Evolutionary conservation across 805 yeast genomes (phyloP).

Genomic region (Wickerhamomyces pijperi): DNA sequence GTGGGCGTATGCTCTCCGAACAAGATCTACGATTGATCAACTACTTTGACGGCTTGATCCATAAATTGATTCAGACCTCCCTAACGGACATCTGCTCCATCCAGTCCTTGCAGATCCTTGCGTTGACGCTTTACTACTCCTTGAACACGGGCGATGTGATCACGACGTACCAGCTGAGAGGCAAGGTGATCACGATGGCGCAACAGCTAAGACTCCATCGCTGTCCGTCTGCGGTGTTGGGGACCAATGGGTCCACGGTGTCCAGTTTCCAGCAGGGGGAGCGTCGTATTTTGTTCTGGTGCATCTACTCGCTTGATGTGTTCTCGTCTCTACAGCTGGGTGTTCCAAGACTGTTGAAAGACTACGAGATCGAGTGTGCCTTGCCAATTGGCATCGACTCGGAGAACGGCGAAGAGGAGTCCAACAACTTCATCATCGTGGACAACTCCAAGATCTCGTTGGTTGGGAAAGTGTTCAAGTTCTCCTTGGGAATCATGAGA

Average conservation of each 20-base stretch:
- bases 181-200: constrained; percentile 69
- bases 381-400: constrained; percentile 49
- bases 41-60: constrained; percentile 50
- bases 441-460: constrained; percentile 48
- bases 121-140: constrained; percentile 62
- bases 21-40: constrained; percentile 22
- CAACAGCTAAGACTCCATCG: constrained; percentile 78
- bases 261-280: constrained; percentile 69
- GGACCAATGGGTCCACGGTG: constrained; percentile 53
- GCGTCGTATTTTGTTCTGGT: constrained; percentile 77
- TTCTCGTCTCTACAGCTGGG: constrained; percentile 71
- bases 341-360: constrained; percentile 70
- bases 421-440: constrained; percentile 39
- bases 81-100: constrained; percentile 50
- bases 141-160: constrained; percentile 63
- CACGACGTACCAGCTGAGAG: constrained; percentile 66
- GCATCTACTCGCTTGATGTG: constrained; percentile 64
- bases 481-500: constrained; percentile 55
- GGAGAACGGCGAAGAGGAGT: constrained; percentile 28
- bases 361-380: constrained; percentile 78
- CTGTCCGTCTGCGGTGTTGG: constrained; percentile 75
- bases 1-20: no score
- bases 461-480: constrained; percentile 59
- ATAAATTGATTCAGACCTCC: constrained; percentile 52
- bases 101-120: constrained; percentile 56